Conservation (phyloP, 2,329 filamentous ascomycete species). For the Diaporthe eres region DNA sequence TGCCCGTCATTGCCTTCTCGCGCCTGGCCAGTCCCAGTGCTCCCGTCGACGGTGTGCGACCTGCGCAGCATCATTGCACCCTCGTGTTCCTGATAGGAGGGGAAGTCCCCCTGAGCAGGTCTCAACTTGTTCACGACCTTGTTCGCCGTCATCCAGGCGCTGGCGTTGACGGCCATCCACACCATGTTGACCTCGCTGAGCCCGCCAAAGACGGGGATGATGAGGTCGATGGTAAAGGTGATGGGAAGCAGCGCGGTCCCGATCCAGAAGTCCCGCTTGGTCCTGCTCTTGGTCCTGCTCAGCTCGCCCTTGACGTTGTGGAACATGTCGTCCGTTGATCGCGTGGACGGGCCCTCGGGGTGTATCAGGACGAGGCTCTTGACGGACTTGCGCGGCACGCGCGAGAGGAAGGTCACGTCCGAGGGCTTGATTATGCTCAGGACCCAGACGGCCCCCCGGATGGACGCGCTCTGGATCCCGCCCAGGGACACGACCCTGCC, state of each 20-base stretch:
- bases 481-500: constrained; percentile 17
- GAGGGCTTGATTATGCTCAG: constrained; percentile 16
- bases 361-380: constrained; percentile 4
- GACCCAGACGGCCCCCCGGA: constrained; percentile 28
- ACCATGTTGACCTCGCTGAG: constrained; percentile 33
- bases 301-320: constrained; percentile 21
- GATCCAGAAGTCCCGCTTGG: constrained; percentile 29
- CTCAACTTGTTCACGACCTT: constrained; percentile 12
- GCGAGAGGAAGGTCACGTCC: constrained; percentile 34
- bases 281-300: constrained; percentile 2
- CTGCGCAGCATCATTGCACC: not conserved
- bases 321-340: constrained; percentile 5
- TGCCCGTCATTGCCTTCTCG: not conserved
- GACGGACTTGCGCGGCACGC: constrained; percentile 28
- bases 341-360: not conserved
- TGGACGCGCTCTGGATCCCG: constrained; percentile 23
- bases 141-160: constrained; percentile 33
- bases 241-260: constrained; percentile 9
- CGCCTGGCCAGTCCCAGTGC: not conserved
- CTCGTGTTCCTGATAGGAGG: not conserved
- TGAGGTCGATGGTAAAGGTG: constrained; percentile 11
- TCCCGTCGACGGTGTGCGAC: not conserved
- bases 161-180: constrained; percentile 33
- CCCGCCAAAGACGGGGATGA: constrained; percentile 32
- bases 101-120: not conserved